Percentiles rank a stretch among this genome's conserved stretches.
These are phyloP conservation scores for Dactylellina sp. DNA, from an alignment of 2,329 filamentous ascomycete genomes.

Conservation along the genomic window DNA sequence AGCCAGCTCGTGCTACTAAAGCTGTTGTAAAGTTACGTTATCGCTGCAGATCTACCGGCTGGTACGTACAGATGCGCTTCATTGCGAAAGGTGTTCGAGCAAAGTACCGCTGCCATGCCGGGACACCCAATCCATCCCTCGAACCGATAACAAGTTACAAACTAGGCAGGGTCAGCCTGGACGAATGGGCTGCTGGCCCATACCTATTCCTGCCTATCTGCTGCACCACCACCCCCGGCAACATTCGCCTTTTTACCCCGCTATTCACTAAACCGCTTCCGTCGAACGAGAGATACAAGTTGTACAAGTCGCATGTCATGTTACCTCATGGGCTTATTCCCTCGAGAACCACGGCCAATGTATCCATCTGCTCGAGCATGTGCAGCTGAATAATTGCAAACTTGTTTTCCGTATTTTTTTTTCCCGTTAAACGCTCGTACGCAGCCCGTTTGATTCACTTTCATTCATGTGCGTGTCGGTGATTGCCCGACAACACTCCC, in stretches of 20 bases:
- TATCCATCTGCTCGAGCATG: slow-evolving; percentile 20
- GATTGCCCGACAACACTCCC: slow-evolving; percentile 41
- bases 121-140: slow-evolving; percentile 35
- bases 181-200: slow-evolving; percentile 33
- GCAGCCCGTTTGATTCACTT: background rate
- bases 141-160: slow-evolving; percentile 46
- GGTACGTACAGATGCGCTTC: slow-evolving; percentile 20
- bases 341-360: background rate
- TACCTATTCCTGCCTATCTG: slow-evolving; percentile 7
- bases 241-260: slow-evolving; percentile 54
- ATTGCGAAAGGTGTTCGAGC: slow-evolving; percentile 44
- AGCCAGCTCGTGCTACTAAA: slow-evolving; percentile 13
- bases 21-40: slow-evolving; percentile 38
- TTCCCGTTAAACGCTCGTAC: background rate
- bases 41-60: slow-evolving; percentile 49
- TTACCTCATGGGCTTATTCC: slow-evolving; percentile 47
- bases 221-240: slow-evolving; percentile 39
- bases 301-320: slow-evolving; percentile 49
- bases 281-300: slow-evolving; percentile 15
- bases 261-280: slow-evolving; percentile 57
- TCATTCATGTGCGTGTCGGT: slow-evolving; percentile 13
- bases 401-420: slow-evolving; percentile 37
- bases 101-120: slow-evolving; percentile 30
- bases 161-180: slow-evolving; percentile 44
- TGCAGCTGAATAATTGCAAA: slow-evolving; percentile 38